Percentiles rank a stretch among this genome's conserved stretches.
These are phyloP conservation scores for Aphanoascus verrucosus DNA, from an alignment of 2,329 filamentous ascomycete species.

Conservation along the genomic window DNA sequence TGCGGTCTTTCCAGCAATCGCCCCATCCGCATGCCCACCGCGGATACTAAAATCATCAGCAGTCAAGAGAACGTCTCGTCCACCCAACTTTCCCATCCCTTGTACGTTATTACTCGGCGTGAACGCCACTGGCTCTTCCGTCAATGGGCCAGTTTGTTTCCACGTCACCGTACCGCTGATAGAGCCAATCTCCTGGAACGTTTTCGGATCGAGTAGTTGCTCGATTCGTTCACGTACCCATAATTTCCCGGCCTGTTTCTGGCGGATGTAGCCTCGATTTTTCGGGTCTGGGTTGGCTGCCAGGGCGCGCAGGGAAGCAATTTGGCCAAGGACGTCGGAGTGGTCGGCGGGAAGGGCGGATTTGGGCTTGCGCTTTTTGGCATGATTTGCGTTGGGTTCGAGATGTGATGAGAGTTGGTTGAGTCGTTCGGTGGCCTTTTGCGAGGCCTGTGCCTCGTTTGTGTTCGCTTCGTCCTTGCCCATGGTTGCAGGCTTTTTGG, in stretches of 20 bases:
- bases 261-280: constrained; percentile 50
- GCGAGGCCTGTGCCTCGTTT: background rate
- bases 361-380: constrained; percentile 25
- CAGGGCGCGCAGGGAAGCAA: constrained; percentile 42
- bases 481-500: constrained; percentile 11
- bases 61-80: constrained; percentile 48
- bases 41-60: constrained; percentile 55
- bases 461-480: background rate
- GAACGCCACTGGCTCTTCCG: constrained; percentile 39
- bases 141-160: constrained; percentile 35
- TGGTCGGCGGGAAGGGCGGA: constrained; percentile 48
- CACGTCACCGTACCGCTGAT: constrained; percentile 50
- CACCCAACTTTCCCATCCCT: constrained; percentile 44
- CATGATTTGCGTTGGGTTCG: constrained; percentile 20
- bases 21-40: constrained; percentile 54
- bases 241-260: constrained; percentile 54
- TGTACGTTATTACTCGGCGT: constrained; percentile 54
- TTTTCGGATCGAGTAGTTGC: constrained; percentile 46
- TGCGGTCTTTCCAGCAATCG: constrained; percentile 47
- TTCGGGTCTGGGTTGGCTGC: constrained; percentile 46
- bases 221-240: constrained; percentile 54
- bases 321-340: constrained; percentile 50
- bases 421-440: constrained; percentile 36
- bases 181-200: constrained; percentile 51
- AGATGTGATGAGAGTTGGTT: constrained; percentile 41